Conservation (phyloP, 768 basidiomycete species). For the Sporobolomyces roseus region DNA sequence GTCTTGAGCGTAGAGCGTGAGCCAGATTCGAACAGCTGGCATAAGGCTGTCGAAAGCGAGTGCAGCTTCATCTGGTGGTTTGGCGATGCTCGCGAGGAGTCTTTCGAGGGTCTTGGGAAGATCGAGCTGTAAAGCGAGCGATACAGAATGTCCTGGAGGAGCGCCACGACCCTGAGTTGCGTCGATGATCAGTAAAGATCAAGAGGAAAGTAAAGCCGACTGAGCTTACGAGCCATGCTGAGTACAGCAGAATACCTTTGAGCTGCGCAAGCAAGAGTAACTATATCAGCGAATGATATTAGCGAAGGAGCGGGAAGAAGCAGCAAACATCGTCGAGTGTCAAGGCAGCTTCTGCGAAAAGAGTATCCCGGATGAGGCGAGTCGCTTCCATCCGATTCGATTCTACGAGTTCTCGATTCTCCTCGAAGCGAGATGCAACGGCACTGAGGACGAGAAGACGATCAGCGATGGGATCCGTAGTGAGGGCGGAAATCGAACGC, state of each 20-base stretch:
- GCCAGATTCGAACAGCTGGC: conserved; percentile 26
- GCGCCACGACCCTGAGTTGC: conserved; percentile 20
- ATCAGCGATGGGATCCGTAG: not conserved
- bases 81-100: conserved; percentile 5
- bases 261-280: not conserved
- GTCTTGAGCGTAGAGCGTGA: conserved; percentile 31
- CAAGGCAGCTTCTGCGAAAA: conserved; percentile 14
- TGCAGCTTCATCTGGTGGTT: conserved; percentile 9
- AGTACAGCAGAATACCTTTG: conserved; percentile 24
- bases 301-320: no score
- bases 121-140: conserved; percentile 36
- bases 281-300: no score
- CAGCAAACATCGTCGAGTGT: conserved; percentile 30
- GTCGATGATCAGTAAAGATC: no score
- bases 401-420: conserved; percentile 15
- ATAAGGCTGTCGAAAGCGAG: conserved; percentile 25
- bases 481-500: not conserved
- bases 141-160: conserved; percentile 31
- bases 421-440: conserved; percentile 25
- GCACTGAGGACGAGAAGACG: not conserved
- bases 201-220: no score
- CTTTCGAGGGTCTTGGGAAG: conserved; percentile 24
- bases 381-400: conserved; percentile 11
- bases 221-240: conserved; percentile 28
- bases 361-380: conserved; percentile 26